Percentiles rank a stretch among this genome's conserved stretches.
Conservation (phyloP, 2,329 filamentous ascomycete genomes). For the Lachnellula occidentalis region DNA sequence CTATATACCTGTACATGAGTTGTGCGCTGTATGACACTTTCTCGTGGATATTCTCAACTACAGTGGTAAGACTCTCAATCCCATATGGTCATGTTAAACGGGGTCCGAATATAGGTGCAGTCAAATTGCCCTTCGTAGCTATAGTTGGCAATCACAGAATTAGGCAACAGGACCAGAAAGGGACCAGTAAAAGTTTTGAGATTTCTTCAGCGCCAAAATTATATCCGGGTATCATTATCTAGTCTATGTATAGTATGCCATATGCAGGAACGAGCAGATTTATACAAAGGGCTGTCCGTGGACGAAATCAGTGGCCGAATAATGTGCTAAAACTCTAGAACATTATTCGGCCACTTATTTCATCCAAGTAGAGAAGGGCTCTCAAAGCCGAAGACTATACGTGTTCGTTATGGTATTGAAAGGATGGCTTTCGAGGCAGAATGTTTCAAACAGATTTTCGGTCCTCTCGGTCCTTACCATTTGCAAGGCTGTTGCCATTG, state of each 20-base stretch:
- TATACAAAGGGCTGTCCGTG: too few relatives aligned
- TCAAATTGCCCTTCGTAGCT: background rate
- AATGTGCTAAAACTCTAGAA: too few relatives aligned
- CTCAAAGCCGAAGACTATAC: too few relatives aligned
- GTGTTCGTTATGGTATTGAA: too few relatives aligned
- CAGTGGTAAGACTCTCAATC: too few relatives aligned
- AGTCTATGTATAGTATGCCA: slow-evolving; percentile 3
- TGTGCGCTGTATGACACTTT: background rate
- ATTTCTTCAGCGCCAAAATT: background rate
- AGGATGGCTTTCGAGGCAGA: background rate
- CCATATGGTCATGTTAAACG: background rate
- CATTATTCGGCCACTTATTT: too few relatives aligned
- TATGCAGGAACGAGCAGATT: too few relatives aligned
- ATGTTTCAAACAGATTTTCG: slow-evolving; percentile 20
- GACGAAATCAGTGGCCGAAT: too few relatives aligned
- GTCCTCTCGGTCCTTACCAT: slow-evolving; percentile 17
- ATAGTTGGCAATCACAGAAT: background rate
- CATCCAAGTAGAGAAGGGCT: too few relatives aligned
- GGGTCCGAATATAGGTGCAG: background rate
- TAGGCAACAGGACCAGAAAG: background rate
- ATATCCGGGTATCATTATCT: slow-evolving; percentile 8
- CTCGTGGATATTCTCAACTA: background rate
- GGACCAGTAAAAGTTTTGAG: too few relatives aligned
- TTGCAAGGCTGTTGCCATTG: slow-evolving; percentile 7
- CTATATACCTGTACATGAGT: background rate